Conservation (phyloP, 768 basidiomycete species). For the Termitomyces sp. region DNA sequence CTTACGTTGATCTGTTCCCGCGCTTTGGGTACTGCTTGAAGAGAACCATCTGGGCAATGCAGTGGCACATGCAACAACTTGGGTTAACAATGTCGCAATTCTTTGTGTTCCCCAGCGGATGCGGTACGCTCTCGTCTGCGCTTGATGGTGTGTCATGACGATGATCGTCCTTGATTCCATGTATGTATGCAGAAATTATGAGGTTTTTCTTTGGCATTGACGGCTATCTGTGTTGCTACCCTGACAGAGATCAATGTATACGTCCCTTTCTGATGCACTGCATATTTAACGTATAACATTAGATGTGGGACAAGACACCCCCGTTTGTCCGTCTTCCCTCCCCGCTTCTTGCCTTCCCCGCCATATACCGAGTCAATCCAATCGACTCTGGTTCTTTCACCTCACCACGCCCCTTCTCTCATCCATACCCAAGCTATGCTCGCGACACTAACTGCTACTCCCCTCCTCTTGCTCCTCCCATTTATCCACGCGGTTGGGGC, state of each 20-base stretch:
- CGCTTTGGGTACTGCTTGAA: neutral
- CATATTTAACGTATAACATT: neutral
- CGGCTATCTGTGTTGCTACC: neutral
- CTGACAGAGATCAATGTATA: neutral
- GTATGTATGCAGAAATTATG: neutral
- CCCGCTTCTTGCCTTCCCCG: neutral
- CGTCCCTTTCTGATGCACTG: neutral
- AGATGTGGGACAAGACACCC: no score
- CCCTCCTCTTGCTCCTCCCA: neutral
- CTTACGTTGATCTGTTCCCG: neutral
- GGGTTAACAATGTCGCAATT: constrained; percentile 16
- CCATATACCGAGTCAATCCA: neutral
- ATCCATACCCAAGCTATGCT: neutral
- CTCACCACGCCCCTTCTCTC: neutral
- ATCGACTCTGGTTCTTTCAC: neutral
- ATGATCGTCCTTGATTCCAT: neutral
- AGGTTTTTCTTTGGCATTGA: neutral
- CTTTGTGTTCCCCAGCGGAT: constrained; percentile 11
- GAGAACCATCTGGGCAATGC: constrained; percentile 15
- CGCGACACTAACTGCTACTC: neutral
- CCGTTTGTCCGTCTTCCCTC: no score
- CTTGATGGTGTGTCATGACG: neutral
- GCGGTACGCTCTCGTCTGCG: neutral
- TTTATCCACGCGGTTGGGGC: neutral
- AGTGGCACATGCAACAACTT: constrained; percentile 26